A percentile compares a stretch with the other conserved stretches of the same genome.
phyloP scores from a whole-genome alignment of 2,329 filamentous ascomycete genomes.

The Thielaviopsis punctulata region DNA sequence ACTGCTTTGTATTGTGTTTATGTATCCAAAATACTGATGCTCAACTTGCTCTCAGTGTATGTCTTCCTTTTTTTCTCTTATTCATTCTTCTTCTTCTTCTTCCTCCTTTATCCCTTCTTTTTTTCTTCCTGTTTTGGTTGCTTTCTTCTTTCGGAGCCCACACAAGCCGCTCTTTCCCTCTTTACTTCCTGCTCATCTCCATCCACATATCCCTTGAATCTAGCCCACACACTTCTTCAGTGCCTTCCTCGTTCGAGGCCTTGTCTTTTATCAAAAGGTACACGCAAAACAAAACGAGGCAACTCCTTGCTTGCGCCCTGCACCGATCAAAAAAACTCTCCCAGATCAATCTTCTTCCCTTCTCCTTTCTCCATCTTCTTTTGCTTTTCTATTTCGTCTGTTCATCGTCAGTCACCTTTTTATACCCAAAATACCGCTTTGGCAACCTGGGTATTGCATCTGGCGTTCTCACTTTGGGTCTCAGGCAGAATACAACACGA shows the following conservation, averaged over 20 bases:
- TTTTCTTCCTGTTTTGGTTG: too few relatives aligned
- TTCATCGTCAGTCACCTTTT: too few relatives aligned
- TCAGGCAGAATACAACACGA: too few relatives aligned
- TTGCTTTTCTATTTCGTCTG: not conserved
- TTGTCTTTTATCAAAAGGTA: not conserved
- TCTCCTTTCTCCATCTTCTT: too few relatives aligned
- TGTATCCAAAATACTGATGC: too few relatives aligned
- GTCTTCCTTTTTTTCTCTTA: not conserved
- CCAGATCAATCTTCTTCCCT: too few relatives aligned
- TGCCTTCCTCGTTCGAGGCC: not conserved
- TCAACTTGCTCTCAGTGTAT: too few relatives aligned
- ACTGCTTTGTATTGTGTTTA: too few relatives aligned
- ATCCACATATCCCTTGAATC: not conserved
- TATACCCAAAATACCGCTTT: too few relatives aligned
- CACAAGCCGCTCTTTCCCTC: not conserved
- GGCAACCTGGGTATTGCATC: too few relatives aligned
- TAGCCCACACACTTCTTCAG: not conserved
- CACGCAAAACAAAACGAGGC: not conserved
- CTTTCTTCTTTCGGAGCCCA: too few relatives aligned
- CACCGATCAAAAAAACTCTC: not conserved
- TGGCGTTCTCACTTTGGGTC: too few relatives aligned
- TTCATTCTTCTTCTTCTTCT: not conserved
- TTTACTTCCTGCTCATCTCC: not conserved
- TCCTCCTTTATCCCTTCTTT: not conserved
- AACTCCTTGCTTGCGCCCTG: not conserved